Evolutionary conservation across 2,329 filamentous ascomycete genomes (phyloP).

Genomic region (Aspergillus calidoustus): DNA sequence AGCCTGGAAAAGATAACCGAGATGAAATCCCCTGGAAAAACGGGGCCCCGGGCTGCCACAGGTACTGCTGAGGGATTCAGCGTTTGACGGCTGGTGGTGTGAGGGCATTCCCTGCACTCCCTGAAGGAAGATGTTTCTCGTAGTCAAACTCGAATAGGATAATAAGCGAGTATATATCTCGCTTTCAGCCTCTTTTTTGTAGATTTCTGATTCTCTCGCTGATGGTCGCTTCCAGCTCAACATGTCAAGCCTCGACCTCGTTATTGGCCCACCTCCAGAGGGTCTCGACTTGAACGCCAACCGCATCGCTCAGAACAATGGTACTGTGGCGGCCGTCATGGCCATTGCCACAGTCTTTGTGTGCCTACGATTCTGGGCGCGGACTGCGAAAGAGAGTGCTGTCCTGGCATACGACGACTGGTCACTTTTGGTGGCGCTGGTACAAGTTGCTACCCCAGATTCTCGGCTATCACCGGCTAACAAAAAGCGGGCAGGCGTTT

Average conservation of each 20-base stretch:
- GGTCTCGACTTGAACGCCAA: constrained; percentile 15
- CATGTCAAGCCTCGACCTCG: constrained; percentile 18
- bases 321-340: constrained; percentile 13
- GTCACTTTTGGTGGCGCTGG: constrained; percentile 17
- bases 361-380: constrained; percentile 19
- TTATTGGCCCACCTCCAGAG: constrained; percentile 8
- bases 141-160: no score
- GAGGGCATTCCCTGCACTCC: no score
- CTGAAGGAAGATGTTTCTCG: no score
- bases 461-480: not conserved
- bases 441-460: not conserved
- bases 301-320: constrained; percentile 16
- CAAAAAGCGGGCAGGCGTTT: not conserved
- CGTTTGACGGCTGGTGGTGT: no score
- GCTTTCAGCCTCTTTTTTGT: not conserved
- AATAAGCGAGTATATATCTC: not conserved
- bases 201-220: not conserved
- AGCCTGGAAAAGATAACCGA: no score
- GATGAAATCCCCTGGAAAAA: no score
- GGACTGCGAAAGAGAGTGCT: constrained; percentile 6
- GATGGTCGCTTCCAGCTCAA: not conserved
- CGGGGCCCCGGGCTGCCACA: no score
- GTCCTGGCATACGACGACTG: constrained; percentile 18
- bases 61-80: no score
- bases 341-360: constrained; percentile 19